These are phyloP conservation scores for Rhodotorula graminis DNA, from an alignment of 768 basidiomycete genomes.

Conservation along the genomic window DNA sequence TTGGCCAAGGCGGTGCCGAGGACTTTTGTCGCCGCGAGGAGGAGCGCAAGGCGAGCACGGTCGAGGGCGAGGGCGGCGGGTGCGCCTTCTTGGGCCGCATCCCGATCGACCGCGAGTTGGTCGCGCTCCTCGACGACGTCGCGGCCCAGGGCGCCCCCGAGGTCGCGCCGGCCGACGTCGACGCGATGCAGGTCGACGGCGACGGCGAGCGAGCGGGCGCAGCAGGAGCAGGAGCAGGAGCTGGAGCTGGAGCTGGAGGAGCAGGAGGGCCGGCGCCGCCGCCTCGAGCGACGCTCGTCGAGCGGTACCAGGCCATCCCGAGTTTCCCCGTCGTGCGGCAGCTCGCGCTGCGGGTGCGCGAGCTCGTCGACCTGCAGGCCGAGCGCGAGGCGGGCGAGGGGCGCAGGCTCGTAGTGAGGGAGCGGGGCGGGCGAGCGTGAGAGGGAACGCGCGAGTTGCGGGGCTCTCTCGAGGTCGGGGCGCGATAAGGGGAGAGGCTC, in stretches of 20 bases:
- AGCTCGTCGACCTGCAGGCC: slow-evolving; percentile 25
- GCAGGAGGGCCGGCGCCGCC: too few species aligned
- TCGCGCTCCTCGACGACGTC: slow-evolving; percentile 68
- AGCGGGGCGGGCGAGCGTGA: background rate
- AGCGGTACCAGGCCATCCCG: slow-evolving; percentile 31
- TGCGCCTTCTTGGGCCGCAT: slow-evolving; percentile 77
- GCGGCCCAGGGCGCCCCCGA: slow-evolving; percentile 6
- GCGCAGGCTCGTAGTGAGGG: background rate
- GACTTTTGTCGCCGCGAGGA: slow-evolving; percentile 49
- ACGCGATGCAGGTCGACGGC: too few species aligned
- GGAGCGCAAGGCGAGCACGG: slow-evolving; percentile 53
- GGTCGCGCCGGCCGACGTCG: too few species aligned
- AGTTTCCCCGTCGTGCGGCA: slow-evolving; percentile 25
- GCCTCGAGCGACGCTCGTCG: slow-evolving; percentile 20
- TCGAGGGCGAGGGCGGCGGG: slow-evolving; percentile 57
- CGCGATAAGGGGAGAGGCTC: background rate
- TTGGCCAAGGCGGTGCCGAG: slow-evolving; percentile 87
- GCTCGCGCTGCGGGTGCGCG: slow-evolving; percentile 11
- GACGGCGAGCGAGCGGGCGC: too few species aligned
- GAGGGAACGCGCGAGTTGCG: too few species aligned
- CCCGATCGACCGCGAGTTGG: slow-evolving; percentile 88
- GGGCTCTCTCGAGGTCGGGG: background rate
- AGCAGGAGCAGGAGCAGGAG: background rate
- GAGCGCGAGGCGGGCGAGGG: background rate
- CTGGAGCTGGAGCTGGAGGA: background rate